Evolutionary conservation across 768 basidiomycete species (phyloP).

Genomic region (Filobasidium floriforme): DNA sequence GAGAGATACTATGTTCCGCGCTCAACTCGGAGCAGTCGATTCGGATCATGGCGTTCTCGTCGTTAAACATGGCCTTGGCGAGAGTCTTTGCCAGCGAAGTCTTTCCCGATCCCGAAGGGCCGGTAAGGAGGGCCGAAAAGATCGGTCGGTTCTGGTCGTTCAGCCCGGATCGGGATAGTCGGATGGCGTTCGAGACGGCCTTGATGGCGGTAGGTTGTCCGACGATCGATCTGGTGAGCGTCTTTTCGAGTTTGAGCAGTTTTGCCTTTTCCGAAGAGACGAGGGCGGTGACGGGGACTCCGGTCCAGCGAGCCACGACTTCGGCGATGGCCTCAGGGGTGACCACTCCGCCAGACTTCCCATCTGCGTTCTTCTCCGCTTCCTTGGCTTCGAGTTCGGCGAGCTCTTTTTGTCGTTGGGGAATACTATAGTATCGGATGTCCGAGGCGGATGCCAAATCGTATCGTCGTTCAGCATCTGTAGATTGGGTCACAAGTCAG

Average conservation of each 20-base stretch:
- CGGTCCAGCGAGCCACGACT: constrained; percentile 88
- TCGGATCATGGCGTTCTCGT: constrained; percentile 43
- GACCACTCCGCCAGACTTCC: constrained; percentile 49
- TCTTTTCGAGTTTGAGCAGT: constrained; percentile 44
- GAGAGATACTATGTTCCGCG: constrained; percentile 47
- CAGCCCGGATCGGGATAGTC: constrained; percentile 44
- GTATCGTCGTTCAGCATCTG: constrained; percentile 76
- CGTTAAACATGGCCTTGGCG: constrained; percentile 46
- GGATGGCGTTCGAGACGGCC: constrained; percentile 45
- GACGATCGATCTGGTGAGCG: constrained; percentile 49
- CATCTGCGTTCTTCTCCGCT: constrained; percentile 55
- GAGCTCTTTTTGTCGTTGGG: constrained; percentile 62
- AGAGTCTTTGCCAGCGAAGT: constrained; percentile 45
- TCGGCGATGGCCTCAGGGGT: constrained; percentile 86
- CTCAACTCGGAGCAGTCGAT: constrained; percentile 59
- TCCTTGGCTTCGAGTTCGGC: constrained; percentile 58
- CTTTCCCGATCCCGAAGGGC: constrained; percentile 46
- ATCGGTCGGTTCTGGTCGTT: constrained; percentile 44
- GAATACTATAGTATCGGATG: constrained; percentile 82
- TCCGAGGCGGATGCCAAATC: constrained; percentile 53
- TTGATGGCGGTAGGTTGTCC: constrained; percentile 69
- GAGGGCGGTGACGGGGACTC: constrained; percentile 77
- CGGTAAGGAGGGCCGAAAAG: constrained; percentile 44
- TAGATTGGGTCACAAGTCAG: background rate
- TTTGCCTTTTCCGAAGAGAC: constrained; percentile 44